Percentiles rank a stretch among this genome's conserved stretches.
Evolutionary conservation across 768 basidiomycete genomes (phyloP).

Genomic region (Mycena capillaripes): DNA sequence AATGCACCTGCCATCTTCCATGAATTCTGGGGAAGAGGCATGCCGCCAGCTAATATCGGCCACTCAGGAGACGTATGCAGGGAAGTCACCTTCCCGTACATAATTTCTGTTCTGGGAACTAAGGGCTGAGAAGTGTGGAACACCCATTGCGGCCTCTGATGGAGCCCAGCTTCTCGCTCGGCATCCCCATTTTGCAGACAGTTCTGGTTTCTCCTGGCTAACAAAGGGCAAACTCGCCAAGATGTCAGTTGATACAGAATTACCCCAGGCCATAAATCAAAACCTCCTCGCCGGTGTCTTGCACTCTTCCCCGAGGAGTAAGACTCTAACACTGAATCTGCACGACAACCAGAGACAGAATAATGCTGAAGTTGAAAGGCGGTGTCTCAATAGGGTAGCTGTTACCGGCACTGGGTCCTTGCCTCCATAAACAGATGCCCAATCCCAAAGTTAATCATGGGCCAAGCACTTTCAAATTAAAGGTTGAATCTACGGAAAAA

Average conservation of each 20-base stretch:
- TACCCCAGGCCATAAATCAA: not conserved
- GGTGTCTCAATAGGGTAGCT: not conserved
- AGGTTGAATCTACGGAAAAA: no score
- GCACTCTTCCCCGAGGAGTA: not conserved
- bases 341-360: not conserved
- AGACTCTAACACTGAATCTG: not conserved
- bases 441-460: no score
- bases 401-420: no score
- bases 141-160: not conserved
- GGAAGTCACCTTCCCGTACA: not conserved
- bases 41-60: not conserved
- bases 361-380: not conserved
- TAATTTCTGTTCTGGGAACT: not conserved
- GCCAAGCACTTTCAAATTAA: no score
- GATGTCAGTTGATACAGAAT: no score
- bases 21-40: not conserved
- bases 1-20: not conserved
- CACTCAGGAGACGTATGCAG: not conserved
- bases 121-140: conserved; percentile 1
- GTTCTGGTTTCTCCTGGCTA: not conserved
- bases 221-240: not conserved
- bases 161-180: not conserved
- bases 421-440: no score
- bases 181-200: not conserved
- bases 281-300: not conserved